phyloP scores from a whole-genome alignment of 176 grass and related monocot species.

The Oropetium thomaeum region DNA sequence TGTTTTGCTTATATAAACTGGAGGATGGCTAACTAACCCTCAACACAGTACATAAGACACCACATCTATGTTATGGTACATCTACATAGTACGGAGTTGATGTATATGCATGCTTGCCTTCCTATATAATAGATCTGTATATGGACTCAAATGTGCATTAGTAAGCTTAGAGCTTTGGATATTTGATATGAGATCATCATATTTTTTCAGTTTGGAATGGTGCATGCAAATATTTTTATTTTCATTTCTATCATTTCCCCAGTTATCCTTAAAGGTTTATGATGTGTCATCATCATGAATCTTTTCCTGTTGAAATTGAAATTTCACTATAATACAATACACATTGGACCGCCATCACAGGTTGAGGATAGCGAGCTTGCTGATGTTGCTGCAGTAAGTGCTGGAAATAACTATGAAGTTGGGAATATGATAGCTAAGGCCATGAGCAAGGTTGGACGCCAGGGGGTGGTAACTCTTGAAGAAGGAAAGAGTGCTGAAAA shows the following conservation, averaged over 20 bases:
- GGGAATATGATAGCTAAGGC: conserved; percentile 70
- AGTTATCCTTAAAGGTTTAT: not conserved
- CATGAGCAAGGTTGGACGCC: conserved; percentile 60
- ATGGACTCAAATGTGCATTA: not conserved
- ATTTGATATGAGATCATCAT: not conserved
- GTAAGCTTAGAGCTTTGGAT: not conserved
- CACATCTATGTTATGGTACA: not conserved
- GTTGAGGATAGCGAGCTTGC: conserved; percentile 68
- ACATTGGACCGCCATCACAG: not conserved
- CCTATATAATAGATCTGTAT: not conserved
- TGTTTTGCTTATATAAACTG: not conserved
- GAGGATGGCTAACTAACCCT: not conserved
- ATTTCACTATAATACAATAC: not conserved
- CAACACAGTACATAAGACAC: not conserved
- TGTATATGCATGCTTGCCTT: not conserved
- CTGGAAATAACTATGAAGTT: conserved; percentile 64
- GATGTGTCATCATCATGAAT: not conserved
- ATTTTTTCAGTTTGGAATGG: not conserved
- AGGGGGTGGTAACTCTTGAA: conserved; percentile 71
- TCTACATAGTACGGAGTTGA: not conserved
- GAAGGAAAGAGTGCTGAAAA: conserved; percentile 64
- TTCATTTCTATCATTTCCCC: not conserved
- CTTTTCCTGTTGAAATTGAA: not conserved
- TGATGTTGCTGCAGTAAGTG: conserved; percentile 58
- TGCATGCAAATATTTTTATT: not conserved